These are phyloP conservation scores for Blastocladiella britannica DNA, from an alignment of 192 early-diverging fungal genomes.

Conservation along the genomic window DNA sequence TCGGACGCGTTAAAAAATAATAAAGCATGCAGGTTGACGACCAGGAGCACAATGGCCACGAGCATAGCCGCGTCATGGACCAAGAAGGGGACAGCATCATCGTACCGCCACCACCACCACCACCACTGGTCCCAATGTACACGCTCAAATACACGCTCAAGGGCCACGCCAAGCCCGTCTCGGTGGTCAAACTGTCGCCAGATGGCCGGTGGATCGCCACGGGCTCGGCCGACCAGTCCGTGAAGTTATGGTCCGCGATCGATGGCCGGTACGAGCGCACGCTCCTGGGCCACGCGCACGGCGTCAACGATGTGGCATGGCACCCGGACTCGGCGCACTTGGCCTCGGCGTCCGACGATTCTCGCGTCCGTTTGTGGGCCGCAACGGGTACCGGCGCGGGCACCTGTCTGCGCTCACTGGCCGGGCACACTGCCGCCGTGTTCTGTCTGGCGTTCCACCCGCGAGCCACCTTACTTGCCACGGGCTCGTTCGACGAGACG, in stretches of 20 bases:
- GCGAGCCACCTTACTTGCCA: slow-evolving; percentile 76
- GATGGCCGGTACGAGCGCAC: slow-evolving; percentile 69
- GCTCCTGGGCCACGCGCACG: slow-evolving; percentile 72
- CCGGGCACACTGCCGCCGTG: slow-evolving; percentile 88
- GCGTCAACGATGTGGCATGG: slow-evolving; percentile 94
- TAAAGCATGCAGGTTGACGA: no score
- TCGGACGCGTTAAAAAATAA: no score
- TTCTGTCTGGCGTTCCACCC: slow-evolving; percentile 97
- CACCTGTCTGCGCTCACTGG: slow-evolving; percentile 26
- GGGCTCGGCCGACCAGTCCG: slow-evolving; percentile 55
- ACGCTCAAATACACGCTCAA: slow-evolving; percentile 67
- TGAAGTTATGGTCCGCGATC: slow-evolving; percentile 79
- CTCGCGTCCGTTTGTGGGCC: not conserved
- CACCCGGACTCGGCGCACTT: slow-evolving; percentile 68
- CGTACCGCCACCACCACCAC: no score
- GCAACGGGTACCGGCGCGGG: not conserved
- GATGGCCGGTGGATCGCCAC: slow-evolving; percentile 94
- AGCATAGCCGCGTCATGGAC: no score
- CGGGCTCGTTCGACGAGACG: slow-evolving; percentile 93
- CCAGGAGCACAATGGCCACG: no score
- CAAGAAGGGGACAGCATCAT: no score
- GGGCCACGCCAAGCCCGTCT: slow-evolving; percentile 86
- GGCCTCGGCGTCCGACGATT: slow-evolving; percentile 80
- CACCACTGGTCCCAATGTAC: no score
- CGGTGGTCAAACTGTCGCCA: slow-evolving; percentile 91